phyloP scores from a whole-genome alignment of 2,329 filamentous ascomycete species.

The Elsinoe australis region DNA sequence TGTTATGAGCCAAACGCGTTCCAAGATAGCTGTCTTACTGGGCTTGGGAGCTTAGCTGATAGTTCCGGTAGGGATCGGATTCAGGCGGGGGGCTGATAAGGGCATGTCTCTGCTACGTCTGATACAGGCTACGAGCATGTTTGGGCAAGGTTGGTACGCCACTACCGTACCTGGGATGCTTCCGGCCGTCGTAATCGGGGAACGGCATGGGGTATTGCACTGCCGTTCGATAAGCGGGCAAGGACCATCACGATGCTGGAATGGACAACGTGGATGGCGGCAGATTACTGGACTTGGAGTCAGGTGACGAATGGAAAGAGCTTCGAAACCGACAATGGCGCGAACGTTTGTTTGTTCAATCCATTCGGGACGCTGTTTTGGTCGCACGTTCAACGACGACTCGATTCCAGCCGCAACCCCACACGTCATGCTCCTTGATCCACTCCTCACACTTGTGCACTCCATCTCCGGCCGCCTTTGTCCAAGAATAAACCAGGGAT shows the following conservation, averaged over 20 bases:
- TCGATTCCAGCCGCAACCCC: neutral
- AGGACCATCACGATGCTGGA: neutral
- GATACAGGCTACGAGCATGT: constrained; percentile 14
- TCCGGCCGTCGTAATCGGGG: constrained; percentile 1
- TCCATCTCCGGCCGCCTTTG: neutral
- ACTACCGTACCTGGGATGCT: constrained; percentile 7
- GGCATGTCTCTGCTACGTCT: too few relatives aligned
- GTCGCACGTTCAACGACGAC: neutral
- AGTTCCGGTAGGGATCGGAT: constrained; percentile 8
- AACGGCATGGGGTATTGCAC: too few relatives aligned
- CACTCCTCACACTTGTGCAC: too few relatives aligned
- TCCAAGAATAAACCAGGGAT: neutral
- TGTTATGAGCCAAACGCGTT: too few relatives aligned
- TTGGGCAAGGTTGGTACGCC: neutral
- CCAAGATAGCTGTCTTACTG: too few relatives aligned
- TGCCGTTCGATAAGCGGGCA: constrained; percentile 10
- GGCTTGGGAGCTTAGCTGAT: constrained; percentile 14
- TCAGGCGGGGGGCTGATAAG: constrained; percentile 10
- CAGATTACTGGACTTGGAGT: constrained; percentile 4
- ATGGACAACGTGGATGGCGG: constrained; percentile 11
- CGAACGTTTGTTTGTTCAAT: constrained; percentile 6
- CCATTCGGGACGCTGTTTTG: constrained; percentile 7
- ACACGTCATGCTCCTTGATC: neutral
- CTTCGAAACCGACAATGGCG: constrained; percentile 11
- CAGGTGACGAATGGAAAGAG: constrained; percentile 7